Evolutionary conservation across 2,329 filamentous ascomycete genomes (phyloP).

Genomic region (Monosporascus sp.): DNA sequence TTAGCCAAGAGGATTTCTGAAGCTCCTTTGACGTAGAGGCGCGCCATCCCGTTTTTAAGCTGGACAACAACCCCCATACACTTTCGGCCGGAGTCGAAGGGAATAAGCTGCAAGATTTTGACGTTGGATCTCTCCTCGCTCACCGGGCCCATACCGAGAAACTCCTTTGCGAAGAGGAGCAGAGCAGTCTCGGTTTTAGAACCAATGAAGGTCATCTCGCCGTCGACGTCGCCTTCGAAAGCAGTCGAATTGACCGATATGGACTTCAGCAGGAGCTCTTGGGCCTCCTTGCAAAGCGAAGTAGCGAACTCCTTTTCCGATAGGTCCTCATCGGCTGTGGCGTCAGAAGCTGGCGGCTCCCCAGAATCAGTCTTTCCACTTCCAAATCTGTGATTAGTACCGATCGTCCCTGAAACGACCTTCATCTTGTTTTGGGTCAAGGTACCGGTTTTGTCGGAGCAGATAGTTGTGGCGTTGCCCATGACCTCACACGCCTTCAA

Average conservation of each 20-base stretch:
- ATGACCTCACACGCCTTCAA: conserved; percentile 76
- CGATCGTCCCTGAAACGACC: conserved; percentile 56
- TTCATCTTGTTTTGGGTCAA: conserved; percentile 66
- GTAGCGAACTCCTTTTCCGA: conserved; percentile 41
- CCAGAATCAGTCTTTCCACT: conserved; percentile 21
- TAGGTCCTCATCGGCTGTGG: conserved; percentile 25
- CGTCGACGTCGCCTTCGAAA: conserved; percentile 69
- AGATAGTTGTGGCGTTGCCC: conserved; percentile 70
- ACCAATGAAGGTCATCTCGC: conserved; percentile 61
- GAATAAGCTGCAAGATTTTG: conserved; percentile 60
- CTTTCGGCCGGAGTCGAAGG: conserved; percentile 71
- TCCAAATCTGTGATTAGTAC: conserved; percentile 51
- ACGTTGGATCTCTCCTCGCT: conserved; percentile 57
- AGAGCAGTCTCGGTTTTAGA: conserved; percentile 75
- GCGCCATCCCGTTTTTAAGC: conserved; percentile 43
- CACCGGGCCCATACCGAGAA: conserved; percentile 62
- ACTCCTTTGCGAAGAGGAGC: conserved; percentile 61
- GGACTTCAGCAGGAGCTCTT: conserved; percentile 52
- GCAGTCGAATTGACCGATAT: conserved; percentile 66
- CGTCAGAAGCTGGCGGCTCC: conserved; percentile 7
- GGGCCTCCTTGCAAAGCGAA: conserved; percentile 40
- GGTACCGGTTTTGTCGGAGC: conserved; percentile 64
- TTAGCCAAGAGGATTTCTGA: conserved; percentile 58
- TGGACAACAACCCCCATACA: conserved; percentile 60
- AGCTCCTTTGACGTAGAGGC: conserved; percentile 59